Base-by-base conservation (phyloP, 2,329 filamentous ascomycete genomes). In the Monilinia aucupariae region DNA sequence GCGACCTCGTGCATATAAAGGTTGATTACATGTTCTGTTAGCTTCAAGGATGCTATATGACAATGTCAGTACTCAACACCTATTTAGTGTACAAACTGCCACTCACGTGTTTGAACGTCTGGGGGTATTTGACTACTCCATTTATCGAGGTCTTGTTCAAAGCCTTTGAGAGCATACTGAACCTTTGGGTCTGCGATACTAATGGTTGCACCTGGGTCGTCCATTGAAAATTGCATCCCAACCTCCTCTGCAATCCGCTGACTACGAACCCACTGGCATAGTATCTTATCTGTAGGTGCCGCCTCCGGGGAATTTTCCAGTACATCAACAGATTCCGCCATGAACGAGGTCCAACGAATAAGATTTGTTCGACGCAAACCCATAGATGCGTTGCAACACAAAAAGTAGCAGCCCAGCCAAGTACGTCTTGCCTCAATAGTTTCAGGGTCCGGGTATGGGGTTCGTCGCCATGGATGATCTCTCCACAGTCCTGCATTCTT, bases 1-100 rank as follows among this genome's bases (percentile, higher is more conserved):
- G 80, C 79, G 58, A 85, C 78, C 72, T 86, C 84, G 68, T 86
- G 82, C 67, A 85, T 79, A 69, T 83, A 85, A 3, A 86, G 75
- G 63, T 79, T 81, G 48, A 83, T 70, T 12, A 81, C 76, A 67
- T 81, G 76, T 64, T 82, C 78, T n/a, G 80, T 79, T 67, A 85
- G 76, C 54, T 75, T 75, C 64, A 85, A 68, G 10, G 78, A 71
- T 17, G 76, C 81, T 80, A 71, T 65, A n/a, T 10, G 45, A 20
- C 22, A 39, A 67, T 62, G 69, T 65, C 43, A 49, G 48, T 47
- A 50, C 32, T 12, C 47, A 22, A 45, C 63, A 32, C n/a, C n/a
- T 43, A 39, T n/a, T 20, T 15, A 22, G 8, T 32, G 30, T 17
- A 53, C n/a, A 30, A 17, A 34, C n/a, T 41, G 27, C 20, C 30